phyloP scores from a whole-genome alignment of 2,329 filamentous ascomycete species.

The Ambrosiella cleistominuta region DNA sequence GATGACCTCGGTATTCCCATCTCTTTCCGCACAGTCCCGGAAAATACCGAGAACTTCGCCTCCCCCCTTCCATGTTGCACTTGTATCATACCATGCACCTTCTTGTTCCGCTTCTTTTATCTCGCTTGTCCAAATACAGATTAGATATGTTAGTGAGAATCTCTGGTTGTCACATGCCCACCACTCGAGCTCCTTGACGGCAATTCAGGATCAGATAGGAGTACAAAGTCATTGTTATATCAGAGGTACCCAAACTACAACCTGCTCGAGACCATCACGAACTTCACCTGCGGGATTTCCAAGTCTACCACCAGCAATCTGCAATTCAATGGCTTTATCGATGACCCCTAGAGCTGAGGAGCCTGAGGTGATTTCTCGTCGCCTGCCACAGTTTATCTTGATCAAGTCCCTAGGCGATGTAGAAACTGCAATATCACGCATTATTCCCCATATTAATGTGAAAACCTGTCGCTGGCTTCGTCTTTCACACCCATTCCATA shows the following conservation, averaged over 20 bases:
- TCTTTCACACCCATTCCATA: slow-evolving; percentile 9
- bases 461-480: slow-evolving; percentile 15
- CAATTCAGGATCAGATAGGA: not conserved
- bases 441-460: slow-evolving; percentile 20
- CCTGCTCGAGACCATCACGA: not conserved
- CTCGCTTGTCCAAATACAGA: slow-evolving; percentile 4
- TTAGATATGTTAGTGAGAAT: not conserved
- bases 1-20: not conserved
- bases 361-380: not conserved
- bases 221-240: not conserved
- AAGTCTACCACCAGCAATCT: not conserved
- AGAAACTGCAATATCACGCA: slow-evolving; percentile 21
- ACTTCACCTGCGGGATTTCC: not conserved
- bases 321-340: not conserved
- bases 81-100: not conserved
- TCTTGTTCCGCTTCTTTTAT: slow-evolving; percentile 4
- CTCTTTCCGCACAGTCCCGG: not conserved
- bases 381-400: slow-evolving; percentile 2
- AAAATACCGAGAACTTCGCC: not conserved
- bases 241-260: not conserved
- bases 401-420: slow-evolving; percentile 13
- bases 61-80: not conserved
- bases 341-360: not conserved
- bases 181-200: not conserved
- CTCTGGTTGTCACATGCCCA: not conserved